Evolutionary conservation across 192 early-diverging fungal genomes (phyloP).

Genomic region (Coemansia sp.): DNA sequence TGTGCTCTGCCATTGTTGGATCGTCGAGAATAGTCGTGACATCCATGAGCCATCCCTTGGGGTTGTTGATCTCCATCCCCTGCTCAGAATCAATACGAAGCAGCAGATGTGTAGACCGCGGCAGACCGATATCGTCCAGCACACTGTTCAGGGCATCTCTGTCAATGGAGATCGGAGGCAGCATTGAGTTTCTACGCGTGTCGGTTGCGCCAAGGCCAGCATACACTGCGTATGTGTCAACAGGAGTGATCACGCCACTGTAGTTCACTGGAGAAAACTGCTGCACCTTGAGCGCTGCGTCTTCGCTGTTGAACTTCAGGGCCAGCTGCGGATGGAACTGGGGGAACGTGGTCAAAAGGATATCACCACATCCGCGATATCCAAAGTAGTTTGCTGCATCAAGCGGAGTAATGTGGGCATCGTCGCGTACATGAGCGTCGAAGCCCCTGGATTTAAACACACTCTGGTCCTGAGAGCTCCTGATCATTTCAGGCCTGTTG

Average conservation of each 20-base stretch:
- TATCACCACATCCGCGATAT: conserved; percentile 41
- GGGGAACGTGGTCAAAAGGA: conserved; percentile 28
- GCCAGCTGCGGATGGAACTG: conserved; percentile 7
- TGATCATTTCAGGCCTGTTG: conserved; percentile 23
- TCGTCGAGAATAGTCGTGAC: conserved; percentile 27
- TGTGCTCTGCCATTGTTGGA: conserved; percentile 15
- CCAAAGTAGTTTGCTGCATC: conserved; percentile 51
- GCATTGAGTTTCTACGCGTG: conserved; percentile 17
- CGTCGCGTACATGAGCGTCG: conserved; percentile 25
- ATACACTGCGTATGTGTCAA: conserved; percentile 31
- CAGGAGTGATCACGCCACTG: conserved; percentile 10
- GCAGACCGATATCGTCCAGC: conserved; percentile 41
- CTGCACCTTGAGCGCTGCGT: conserved; percentile 24
- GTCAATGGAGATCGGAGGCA: conserved; percentile 34
- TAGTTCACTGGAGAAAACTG: conserved; percentile 3
- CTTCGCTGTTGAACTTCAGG: conserved; percentile 11
- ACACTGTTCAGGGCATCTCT: conserved; percentile 24
- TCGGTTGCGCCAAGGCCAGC: conserved; percentile 49
- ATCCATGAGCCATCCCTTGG: conserved; percentile 27
- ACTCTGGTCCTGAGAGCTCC: conserved; percentile 20
- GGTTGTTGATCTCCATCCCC: conserved; percentile 23
- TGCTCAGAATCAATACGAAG: conserved; percentile 44
- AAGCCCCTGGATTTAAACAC: conserved; percentile 19
- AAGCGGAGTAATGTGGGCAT: conserved; percentile 35
- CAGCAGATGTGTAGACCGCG: conserved; percentile 48